These are phyloP conservation scores for Mycena pura DNA, from an alignment of 768 basidiomycete species.

Conservation along the genomic window DNA sequence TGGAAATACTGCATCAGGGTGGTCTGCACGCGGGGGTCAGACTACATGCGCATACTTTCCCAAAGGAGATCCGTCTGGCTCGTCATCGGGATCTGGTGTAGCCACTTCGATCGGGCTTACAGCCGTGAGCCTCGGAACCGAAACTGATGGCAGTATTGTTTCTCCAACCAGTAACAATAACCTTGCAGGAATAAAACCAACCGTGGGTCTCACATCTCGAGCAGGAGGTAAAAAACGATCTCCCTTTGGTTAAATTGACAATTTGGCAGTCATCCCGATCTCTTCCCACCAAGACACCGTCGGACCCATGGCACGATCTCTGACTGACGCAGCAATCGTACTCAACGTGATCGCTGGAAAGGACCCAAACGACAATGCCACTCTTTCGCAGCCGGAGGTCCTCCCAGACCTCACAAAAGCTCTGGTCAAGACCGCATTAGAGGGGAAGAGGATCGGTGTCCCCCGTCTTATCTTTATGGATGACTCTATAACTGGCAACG, in stretches of 20 bases:
- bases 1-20: slow-evolving; percentile 57
- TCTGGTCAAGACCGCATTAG: slow-evolving; percentile 52
- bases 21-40: slow-evolving; percentile 65
- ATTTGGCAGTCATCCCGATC: slow-evolving; percentile 57
- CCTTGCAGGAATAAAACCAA: slow-evolving; percentile 65
- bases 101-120: slow-evolving; percentile 58
- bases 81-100: slow-evolving; percentile 64
- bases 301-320: slow-evolving; percentile 60
- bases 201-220: slow-evolving; percentile 62
- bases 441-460: slow-evolving; percentile 60
- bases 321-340: slow-evolving; percentile 61
- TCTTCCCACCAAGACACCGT: slow-evolving; percentile 66
- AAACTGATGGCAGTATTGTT: slow-evolving; percentile 62
- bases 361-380: slow-evolving; percentile 61
- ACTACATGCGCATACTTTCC: slow-evolving; percentile 54
- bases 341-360: slow-evolving; percentile 60
- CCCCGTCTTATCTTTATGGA: slow-evolving; percentile 49
- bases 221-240: slow-evolving; percentile 53
- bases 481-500: slow-evolving; percentile 37
- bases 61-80: slow-evolving; percentile 61
- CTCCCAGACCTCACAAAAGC: slow-evolving; percentile 65
- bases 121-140: slow-evolving; percentile 54
- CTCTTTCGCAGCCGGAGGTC: slow-evolving; percentile 53
- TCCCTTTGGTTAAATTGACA: not conserved
- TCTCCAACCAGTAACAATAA: slow-evolving; percentile 60